Conservation (phyloP, 202 grass and related monocot genomes). For the Carex sylvatica region DNA sequence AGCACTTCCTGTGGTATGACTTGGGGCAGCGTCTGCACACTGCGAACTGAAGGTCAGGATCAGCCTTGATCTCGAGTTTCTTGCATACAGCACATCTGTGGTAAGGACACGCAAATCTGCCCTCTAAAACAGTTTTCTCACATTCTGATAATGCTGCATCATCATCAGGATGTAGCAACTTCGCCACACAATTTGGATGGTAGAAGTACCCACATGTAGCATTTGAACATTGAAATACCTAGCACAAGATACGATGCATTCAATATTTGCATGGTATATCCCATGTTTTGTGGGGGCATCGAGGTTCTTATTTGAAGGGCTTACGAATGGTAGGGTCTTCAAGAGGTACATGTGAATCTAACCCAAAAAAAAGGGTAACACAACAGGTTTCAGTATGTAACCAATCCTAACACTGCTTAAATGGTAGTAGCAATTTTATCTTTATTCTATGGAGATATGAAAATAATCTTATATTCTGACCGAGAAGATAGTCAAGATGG, state of each 20-base stretch:
- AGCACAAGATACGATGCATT: conserved; percentile 8
- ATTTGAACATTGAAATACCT: conserved; percentile 62
- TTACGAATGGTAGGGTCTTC: background rate
- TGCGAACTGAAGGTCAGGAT: conserved; percentile 66
- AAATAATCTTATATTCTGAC: background rate
- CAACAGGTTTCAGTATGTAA: background rate
- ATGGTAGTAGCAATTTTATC: background rate
- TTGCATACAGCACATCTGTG: conserved; percentile 78
- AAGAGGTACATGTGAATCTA: background rate
- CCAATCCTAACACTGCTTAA: background rate
- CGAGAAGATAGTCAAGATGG: background rate
- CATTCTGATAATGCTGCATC: conserved; percentile 45
- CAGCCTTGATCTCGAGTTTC: conserved; percentile 57
- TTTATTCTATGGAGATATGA: background rate
- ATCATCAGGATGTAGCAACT: conserved; percentile 42
- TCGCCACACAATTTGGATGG: conserved; percentile 82
- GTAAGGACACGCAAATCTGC: conserved; percentile 76
- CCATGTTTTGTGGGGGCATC: background rate
- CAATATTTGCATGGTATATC: background rate
- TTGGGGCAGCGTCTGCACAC: conserved; percentile 85
- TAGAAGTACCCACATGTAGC: conserved; percentile 96
- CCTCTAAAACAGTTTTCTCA: conserved; percentile 51
- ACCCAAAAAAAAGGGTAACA: background rate
- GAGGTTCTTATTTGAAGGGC: background rate
- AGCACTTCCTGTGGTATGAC: conserved; percentile 88